These are phyloP conservation scores for Apiospora malaysiana DNA, from an alignment of 2,329 filamentous ascomycete genomes.

Conservation along the genomic window DNA sequence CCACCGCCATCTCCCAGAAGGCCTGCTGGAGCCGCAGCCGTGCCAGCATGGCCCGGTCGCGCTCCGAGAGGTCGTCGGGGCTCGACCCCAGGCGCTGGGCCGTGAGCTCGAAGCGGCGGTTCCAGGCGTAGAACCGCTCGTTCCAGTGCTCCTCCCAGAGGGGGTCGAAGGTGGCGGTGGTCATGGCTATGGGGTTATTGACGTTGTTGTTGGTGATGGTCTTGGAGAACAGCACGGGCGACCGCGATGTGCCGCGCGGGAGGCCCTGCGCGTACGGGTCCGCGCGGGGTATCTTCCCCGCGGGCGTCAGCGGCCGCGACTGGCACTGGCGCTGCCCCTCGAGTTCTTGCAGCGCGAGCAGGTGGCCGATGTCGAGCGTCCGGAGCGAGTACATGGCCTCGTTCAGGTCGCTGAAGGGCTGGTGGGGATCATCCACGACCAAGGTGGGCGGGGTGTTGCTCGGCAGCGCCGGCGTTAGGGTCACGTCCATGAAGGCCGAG, in stretches of 20 bases:
- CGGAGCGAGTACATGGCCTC: slow-evolving; percentile 6
- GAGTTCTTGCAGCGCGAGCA: not conserved
- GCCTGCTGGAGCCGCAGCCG: slow-evolving; percentile 9
- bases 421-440: not conserved
- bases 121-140: slow-evolving; percentile 1
- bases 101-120: not conserved
- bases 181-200: not conserved
- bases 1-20: not conserved
- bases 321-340: not conserved
- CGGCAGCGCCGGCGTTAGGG: not conserved
- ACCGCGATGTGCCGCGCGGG: not conserved
- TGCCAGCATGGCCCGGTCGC: not conserved
- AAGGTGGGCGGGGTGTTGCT: not conserved
- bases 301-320: not conserved
- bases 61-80: not conserved
- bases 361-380: not conserved
- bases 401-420: slow-evolving; percentile 6
- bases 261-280: not conserved
- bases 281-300: not conserved
- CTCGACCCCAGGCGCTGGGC: not conserved
- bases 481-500: slow-evolving; percentile 14
- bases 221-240: not conserved
- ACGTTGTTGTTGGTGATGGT: not conserved
- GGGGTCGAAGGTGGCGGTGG: not conserved
- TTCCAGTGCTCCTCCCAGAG: slow-evolving; percentile 9